Evolutionary conservation across 257 asterid genomes (phyloP).

Genomic region (Cruciata laevipes): DNA sequence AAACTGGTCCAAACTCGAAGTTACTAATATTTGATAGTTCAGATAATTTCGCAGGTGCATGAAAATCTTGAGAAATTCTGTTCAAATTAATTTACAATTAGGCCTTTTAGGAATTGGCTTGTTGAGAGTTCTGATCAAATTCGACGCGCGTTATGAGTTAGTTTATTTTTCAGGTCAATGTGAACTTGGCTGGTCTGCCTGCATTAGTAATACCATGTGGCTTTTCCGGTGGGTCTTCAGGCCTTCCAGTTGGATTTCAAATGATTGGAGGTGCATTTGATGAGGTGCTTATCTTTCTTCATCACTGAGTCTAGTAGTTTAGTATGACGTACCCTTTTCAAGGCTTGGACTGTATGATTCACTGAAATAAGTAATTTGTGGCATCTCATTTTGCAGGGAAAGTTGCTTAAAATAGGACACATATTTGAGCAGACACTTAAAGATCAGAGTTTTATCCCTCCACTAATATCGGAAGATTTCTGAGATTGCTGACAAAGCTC

Average conservation of each 20-base stretch:
- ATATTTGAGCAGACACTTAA: conserved; percentile 89
- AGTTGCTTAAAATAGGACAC: conserved; percentile 74
- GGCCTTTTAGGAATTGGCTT: neutral
- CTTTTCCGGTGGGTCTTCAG: conserved; percentile 46
- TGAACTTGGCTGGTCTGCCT: conserved; percentile 95
- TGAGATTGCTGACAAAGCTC: neutral
- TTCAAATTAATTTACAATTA: neutral
- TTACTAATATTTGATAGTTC: neutral
- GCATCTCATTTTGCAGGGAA: conserved; percentile 55
- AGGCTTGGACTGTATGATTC: neutral
- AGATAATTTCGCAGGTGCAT: neutral
- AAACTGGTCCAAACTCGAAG: neutral
- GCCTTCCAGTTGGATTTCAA: conserved; percentile 83
- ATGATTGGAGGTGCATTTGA: conserved; percentile 89
- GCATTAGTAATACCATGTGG: conserved; percentile 99
- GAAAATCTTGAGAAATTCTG: neutral
- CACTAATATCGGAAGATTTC: conserved; percentile 50
- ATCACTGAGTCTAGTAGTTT: neutral
- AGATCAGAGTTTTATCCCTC: conserved; percentile 60
- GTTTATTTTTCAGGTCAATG: conserved; percentile 61
- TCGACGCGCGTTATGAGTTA: neutral
- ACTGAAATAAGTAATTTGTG: neutral
- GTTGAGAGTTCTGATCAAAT: neutral
- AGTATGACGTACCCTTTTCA: neutral
- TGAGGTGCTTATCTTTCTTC: conserved; percentile 43